Conservation (phyloP, 2,329 filamentous ascomycete species). For the Alternaria solani region DNA sequence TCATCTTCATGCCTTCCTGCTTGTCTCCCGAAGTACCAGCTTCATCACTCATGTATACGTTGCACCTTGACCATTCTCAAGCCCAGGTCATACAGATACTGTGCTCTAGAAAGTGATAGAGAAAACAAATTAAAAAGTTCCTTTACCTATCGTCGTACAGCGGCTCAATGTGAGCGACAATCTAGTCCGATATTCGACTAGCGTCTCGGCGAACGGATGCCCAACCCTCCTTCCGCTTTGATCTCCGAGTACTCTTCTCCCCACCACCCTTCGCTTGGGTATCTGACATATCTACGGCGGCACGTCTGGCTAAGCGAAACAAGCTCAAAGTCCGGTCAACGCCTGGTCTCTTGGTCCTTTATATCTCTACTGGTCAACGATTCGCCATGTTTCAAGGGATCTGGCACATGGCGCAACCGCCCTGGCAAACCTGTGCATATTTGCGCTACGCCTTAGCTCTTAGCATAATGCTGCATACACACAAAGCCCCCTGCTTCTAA, state of each 20-base stretch:
- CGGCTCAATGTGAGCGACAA: neutral
- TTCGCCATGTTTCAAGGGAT: conserved; percentile 28
- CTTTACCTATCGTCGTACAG: neutral
- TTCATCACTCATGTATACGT: neutral
- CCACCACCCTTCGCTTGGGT: conserved; percentile 4
- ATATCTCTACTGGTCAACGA: conserved; percentile 18
- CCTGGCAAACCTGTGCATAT: conserved; percentile 18
- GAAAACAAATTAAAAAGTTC: neutral
- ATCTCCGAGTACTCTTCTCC: neutral
- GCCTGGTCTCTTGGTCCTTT: conserved; percentile 18
- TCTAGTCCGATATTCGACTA: neutral
- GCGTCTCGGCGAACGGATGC: neutral
- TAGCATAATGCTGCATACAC: neutral
- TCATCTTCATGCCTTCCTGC: neutral
- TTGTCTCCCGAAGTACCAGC: neutral
- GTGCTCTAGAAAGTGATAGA: no score
- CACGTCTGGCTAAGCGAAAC: conserved; percentile 7
- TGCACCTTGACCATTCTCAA: neutral
- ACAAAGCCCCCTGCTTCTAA: neutral
- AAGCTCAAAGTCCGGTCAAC: neutral
- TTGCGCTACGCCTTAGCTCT: neutral
- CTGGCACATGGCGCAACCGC: conserved; percentile 19
- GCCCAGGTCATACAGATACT: neutral
- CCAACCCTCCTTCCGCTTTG: neutral
- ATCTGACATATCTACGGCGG: conserved; percentile 2